These are phyloP conservation scores for Pythium volutum DNA, from an alignment of 352 stramenopile genomes.

Conservation along the genomic window DNA sequence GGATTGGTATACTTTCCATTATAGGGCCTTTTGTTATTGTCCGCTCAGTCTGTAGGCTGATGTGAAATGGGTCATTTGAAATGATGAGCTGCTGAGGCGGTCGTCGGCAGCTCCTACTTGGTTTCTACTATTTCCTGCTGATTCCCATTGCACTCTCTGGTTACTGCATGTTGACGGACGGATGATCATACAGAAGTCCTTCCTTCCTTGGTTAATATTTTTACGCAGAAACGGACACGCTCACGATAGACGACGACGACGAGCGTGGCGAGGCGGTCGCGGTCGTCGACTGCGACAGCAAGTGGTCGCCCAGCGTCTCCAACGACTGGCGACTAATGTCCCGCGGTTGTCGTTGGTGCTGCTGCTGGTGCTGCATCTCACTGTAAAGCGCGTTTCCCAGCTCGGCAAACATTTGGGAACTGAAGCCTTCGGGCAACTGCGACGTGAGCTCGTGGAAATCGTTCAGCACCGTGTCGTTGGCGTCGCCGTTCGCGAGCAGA, in stretches of 20 bases:
- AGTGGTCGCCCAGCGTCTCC: constrained; percentile 44
- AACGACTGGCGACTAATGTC: constrained; percentile 47
- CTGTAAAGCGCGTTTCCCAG: constrained; percentile 66
- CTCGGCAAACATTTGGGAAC: constrained; percentile 59
- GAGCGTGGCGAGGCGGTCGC: constrained; percentile 15
- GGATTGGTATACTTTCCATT: too few relatives aligned
- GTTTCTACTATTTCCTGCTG: too few relatives aligned
- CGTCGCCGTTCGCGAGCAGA: constrained; percentile 12
- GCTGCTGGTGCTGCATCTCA: constrained; percentile 53
- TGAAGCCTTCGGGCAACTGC: constrained; percentile 64
- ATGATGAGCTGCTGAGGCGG: neutral
- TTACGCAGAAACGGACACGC: constrained; percentile 35
- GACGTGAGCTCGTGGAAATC: constrained; percentile 51
- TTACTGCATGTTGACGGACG: neutral
- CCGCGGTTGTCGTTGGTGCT: constrained; percentile 12
- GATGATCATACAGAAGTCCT: neutral
- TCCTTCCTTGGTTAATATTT: neutral
- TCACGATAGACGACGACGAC: constrained; percentile 18
- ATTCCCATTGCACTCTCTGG: too few relatives aligned
- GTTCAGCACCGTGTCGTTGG: constrained; percentile 37
- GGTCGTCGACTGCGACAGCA: constrained; percentile 40
- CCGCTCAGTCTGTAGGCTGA: neutral
- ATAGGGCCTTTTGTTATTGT: neutral
- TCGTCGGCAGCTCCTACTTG: too few relatives aligned
- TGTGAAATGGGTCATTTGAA: constrained; percentile 1